phyloP scores from a whole-genome alignment of 306 rosid species.

The Hippophae rhamnoides region DNA sequence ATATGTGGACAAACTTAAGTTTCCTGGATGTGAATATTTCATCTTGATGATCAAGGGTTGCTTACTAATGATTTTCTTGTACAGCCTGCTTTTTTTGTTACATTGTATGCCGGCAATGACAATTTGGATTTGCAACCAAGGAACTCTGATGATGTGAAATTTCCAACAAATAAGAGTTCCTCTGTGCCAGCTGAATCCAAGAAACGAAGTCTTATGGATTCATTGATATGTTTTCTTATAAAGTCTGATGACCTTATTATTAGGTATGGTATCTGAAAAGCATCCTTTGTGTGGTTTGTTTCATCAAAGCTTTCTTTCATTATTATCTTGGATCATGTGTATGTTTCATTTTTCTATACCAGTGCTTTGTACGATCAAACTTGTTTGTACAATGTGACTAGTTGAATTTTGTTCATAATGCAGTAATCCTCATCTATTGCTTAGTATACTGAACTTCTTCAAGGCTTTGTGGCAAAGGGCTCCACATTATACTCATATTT shows the following conservation, averaged over 20 bases:
- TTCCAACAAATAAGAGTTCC: conserved; percentile 34
- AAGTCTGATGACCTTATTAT: conserved; percentile 38
- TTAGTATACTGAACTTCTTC: conserved; percentile 61
- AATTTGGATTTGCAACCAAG: conserved; percentile 27
- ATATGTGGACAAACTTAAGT: too few species aligned
- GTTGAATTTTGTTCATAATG: conserved; percentile 18
- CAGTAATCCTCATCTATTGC: conserved; percentile 62
- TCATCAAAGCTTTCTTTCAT: conserved; percentile 1
- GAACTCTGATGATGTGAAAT: conserved; percentile 32
- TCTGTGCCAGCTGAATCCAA: conserved; percentile 28
- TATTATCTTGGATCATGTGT: conserved; percentile 7
- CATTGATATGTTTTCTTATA: conserved; percentile 42
- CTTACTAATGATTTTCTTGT: conserved; percentile 10
- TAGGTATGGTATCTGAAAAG: conserved; percentile 32
- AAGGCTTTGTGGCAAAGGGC: conserved; percentile 86
- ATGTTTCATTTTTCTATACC: background rate
- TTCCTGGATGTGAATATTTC: too few species aligned
- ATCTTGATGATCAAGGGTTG: background rate
- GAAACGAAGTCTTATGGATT: conserved; percentile 39
- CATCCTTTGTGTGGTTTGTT: conserved; percentile 4
- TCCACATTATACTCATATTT: conserved; percentile 44
- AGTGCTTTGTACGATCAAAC: conserved; percentile 5
- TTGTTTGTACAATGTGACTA: conserved; percentile 3
- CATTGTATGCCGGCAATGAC: conserved; percentile 43
- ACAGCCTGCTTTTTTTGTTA: conserved; percentile 86